Conservation (phyloP, 1,139 yeast species). For the Yamadazyma mexicana region DNA sequence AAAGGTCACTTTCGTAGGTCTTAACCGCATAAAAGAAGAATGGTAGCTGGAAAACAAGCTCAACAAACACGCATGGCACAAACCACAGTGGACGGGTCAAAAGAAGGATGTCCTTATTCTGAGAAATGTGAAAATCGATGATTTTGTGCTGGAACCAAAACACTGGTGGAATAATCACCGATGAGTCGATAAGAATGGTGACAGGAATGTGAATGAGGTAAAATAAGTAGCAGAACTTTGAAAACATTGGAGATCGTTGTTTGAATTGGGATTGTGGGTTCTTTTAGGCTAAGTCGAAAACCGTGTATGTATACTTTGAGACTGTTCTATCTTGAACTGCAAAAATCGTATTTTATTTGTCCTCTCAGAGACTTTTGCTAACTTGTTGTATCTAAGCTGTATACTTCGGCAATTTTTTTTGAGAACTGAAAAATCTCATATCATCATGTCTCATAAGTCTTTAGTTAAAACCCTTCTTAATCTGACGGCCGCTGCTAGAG, state of each 20-base stretch:
- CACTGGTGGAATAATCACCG: slow-evolving; percentile 66
- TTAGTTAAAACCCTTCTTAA: slow-evolving; percentile 4
- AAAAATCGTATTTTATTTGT: not conserved
- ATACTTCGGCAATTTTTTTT: too few species aligned
- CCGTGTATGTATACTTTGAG: not conserved
- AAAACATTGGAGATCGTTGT: slow-evolving; percentile 21
- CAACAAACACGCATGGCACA: slow-evolving; percentile 65
- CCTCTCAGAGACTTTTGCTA: not conserved
- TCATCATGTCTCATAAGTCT: not conserved
- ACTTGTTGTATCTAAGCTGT: not conserved
- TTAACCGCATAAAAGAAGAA: slow-evolving; percentile 50
- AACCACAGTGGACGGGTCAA: slow-evolving; percentile 65
- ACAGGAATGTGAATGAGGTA: slow-evolving; percentile 66
- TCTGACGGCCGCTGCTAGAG: slow-evolving; percentile 2
- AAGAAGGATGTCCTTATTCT: slow-evolving; percentile 72
- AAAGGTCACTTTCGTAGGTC: slow-evolving; percentile 19
- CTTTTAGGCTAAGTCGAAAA: not conserved
- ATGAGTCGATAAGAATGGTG: slow-evolving; percentile 72
- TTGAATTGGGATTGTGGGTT: not conserved
- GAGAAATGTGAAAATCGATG: slow-evolving; percentile 55
- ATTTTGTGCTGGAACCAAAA: slow-evolving; percentile 48
- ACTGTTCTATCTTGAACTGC: not conserved
- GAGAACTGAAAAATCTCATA: not conserved
- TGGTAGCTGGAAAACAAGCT: slow-evolving; percentile 75
- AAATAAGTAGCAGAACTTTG: slow-evolving; percentile 51